Percentiles rank a stretch among this genome's conserved stretches.
These are phyloP conservation scores for Aspergillus ochraceoroseus DNA, from an alignment of 2,329 filamentous ascomycete species.

Conservation along the genomic window DNA sequence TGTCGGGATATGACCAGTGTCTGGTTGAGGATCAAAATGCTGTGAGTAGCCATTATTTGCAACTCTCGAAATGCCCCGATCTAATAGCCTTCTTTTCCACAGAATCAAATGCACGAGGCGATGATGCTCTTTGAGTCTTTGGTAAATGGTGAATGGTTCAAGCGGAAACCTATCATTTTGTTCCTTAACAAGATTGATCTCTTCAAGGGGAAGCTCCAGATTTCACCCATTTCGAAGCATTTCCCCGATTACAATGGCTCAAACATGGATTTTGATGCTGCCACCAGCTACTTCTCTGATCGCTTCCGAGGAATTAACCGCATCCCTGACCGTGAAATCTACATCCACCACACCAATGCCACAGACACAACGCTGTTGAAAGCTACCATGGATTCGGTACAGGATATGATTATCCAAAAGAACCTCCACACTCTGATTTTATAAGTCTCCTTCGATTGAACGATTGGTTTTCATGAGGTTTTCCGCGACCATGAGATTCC, in stretches of 20 bases:
- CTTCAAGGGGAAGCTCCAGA: constrained; percentile 69
- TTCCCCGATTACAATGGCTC: constrained; percentile 76
- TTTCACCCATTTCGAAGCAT: constrained; percentile 66
- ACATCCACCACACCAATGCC: constrained; percentile 56
- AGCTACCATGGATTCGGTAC: constrained; percentile 79
- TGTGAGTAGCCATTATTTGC: constrained; percentile 52
- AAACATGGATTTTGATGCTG: constrained; percentile 65
- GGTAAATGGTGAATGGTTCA: constrained; percentile 81
- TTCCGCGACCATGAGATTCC: constrained; percentile 20
- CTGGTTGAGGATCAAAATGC: constrained; percentile 94
- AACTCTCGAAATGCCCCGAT: neutral
- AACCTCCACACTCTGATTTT: constrained; percentile 75
- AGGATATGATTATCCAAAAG: constrained; percentile 82
- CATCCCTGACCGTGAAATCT: constrained; percentile 53
- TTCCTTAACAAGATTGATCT: constrained; percentile 87
- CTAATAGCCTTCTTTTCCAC: constrained; percentile 17
- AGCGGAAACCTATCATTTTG: constrained; percentile 72
- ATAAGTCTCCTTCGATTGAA: constrained; percentile 34
- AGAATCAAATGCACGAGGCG: constrained; percentile 91
- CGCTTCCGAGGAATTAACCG: constrained; percentile 74
- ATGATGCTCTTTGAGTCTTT: constrained; percentile 84
- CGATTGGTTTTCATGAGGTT: constrained; percentile 19
- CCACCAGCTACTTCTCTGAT: constrained; percentile 75
- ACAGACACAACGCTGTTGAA: constrained; percentile 70
- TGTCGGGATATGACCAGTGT: constrained; percentile 95